Percentiles rank a stretch among this genome's conserved stretches.
phyloP scores from a whole-genome alignment of 306 rosid species.

The Acacia acuminata region DNA sequence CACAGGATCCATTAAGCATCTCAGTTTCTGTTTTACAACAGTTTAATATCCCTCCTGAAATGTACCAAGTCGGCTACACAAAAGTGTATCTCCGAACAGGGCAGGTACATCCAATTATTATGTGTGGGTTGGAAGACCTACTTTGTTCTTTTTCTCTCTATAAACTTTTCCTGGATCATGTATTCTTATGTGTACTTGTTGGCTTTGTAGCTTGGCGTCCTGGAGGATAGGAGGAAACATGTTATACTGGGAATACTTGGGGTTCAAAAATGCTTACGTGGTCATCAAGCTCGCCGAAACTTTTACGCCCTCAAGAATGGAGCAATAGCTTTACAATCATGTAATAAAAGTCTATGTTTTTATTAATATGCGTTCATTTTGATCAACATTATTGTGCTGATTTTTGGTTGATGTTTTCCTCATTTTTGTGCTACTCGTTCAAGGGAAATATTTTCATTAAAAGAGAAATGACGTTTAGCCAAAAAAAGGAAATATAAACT shows the following conservation, averaged over 20 bases:
- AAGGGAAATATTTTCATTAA: constrained; percentile 1
- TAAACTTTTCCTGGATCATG: too few relatives aligned
- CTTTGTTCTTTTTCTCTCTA: too few relatives aligned
- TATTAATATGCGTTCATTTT: constrained; percentile 26
- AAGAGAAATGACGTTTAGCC: neutral
- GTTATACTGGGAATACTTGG: constrained; percentile 57
- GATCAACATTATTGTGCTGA: neutral
- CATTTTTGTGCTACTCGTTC: neutral
- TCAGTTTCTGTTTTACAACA: constrained; percentile 82
- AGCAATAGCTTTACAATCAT: constrained; percentile 55
- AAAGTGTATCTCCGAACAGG: constrained; percentile 87
- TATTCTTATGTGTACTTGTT: constrained; percentile 31
- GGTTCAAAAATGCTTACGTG: constrained; percentile 74
- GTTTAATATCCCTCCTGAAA: constrained; percentile 73
- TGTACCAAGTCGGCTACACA: constrained; percentile 95
- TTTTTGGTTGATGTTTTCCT: constrained; percentile 4
- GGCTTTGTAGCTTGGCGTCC: constrained; percentile 61
- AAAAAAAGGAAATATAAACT: neutral
- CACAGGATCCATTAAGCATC: constrained; percentile 82
- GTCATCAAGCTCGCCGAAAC: constrained; percentile 55
- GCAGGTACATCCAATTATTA: constrained; percentile 56
- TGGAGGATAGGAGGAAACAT: constrained; percentile 69
- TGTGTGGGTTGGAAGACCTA: neutral
- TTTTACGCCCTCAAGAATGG: constrained; percentile 57
- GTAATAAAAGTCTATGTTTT: constrained; percentile 47